Conservation (phyloP, 768 basidiomycete species). For the Leccinum olivaceopallidum region DNA sequence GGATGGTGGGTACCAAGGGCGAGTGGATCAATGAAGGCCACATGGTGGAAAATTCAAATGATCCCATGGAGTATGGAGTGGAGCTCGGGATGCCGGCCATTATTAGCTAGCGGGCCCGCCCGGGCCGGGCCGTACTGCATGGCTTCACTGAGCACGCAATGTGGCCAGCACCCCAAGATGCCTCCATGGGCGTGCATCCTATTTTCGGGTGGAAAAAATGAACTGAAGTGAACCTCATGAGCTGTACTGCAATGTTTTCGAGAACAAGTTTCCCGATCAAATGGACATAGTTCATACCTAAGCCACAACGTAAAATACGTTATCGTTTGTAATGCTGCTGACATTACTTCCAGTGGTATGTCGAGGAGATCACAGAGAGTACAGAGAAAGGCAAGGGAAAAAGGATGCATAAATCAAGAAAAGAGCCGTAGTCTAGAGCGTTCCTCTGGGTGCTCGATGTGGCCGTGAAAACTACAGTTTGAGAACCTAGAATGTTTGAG, state of each 20-base stretch:
- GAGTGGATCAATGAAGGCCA: background rate
- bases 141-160: no score
- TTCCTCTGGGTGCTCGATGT: background rate
- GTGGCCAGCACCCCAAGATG: no score
- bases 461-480: background rate
- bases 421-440: background rate
- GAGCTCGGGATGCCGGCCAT: no score
- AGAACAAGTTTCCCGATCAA: background rate
- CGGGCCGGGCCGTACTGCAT: no score
- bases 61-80: no score
- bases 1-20: slow-evolving; percentile 10
- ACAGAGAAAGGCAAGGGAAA: background rate
- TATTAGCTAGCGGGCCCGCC: background rate
- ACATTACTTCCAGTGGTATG: background rate
- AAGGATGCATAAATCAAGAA: background rate
- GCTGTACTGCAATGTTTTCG: background rate
- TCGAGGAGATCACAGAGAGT: background rate
- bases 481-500: background rate
- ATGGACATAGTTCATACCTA: slow-evolving; percentile 12
- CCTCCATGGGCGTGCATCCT: background rate
- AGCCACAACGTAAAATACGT: background rate
- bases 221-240: background rate
- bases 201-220: background rate
- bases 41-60: background rate
- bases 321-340: background rate